Conservation (phyloP, 2,329 filamentous ascomycete species). For the Cladophialophora yegresii region DNA sequence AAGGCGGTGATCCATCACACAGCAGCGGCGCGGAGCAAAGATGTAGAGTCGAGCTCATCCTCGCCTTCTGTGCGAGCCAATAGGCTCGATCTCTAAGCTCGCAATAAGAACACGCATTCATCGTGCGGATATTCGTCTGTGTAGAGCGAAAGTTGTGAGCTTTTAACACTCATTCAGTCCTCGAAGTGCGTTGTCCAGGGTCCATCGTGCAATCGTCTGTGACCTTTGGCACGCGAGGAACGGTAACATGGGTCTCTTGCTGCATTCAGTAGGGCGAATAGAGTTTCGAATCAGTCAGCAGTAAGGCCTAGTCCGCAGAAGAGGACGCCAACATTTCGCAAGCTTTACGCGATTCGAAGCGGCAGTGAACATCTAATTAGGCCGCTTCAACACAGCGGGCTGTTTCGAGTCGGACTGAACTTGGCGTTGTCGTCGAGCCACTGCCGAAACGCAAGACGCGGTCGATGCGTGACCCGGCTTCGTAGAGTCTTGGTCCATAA, state of each 20-base stretch:
- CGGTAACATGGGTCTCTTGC: neutral
- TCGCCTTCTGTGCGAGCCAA: neutral
- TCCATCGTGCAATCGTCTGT: neutral
- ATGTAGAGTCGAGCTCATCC: neutral
- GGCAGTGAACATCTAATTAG: neutral
- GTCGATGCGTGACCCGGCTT: neutral
- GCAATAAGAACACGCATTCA: neutral
- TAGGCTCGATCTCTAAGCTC: neutral
- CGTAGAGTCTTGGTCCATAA: neutral
- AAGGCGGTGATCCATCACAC: neutral
- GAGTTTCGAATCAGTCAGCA: conserved; percentile 1
- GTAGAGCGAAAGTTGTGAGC: neutral
- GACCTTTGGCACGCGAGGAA: neutral
- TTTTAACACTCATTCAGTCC: neutral
- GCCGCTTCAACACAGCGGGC: neutral
- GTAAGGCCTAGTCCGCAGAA: neutral
- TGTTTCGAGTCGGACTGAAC: neutral
- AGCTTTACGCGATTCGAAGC: neutral
- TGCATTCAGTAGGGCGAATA: neutral
- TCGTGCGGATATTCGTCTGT: neutral
- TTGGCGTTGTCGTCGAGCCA: neutral
- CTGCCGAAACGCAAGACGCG: neutral
- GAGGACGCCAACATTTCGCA: neutral
- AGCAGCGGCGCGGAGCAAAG: neutral
- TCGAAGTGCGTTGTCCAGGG: neutral